Base-by-base conservation (phyloP, 169 alveolate genomes). In the Cryptosporidium bovis region DNA sequence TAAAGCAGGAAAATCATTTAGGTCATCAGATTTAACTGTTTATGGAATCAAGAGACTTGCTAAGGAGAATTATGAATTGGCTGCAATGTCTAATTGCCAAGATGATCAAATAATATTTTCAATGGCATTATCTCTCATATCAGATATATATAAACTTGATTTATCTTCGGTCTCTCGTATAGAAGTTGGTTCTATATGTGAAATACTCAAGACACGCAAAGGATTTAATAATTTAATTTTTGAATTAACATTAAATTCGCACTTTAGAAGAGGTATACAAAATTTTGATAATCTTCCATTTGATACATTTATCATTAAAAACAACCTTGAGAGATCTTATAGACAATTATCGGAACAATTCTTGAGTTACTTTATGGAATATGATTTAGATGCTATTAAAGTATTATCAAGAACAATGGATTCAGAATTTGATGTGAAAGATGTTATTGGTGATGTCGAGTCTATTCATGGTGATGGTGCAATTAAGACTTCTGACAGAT, bases 401-500 rank as follows among this genome's bases (percentile, higher is more conserved):
- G 55, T 33, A 31, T 69, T 51, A 40, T 64, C 27, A 64, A 53
- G 29, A 5, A 20, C 83, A 69, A 69, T 53, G 66, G 31, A 31
- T 3, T 8, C 83, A 12, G 6, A 2, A 24, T 16, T 36, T 48
- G 33, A 44, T 5, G 83, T 69, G 18, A 20, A 31, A 18, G 83
- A 69, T 10, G 60, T 69, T 15, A 69, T 69, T 69, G 36, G 40
- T 6, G 31, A 13, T 12, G 36, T 50, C 6, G 68, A 51, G 8
- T 20, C 46, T 7, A 51, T 18, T 24, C 27, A 24, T 18, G 36
- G n/a, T n/a, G 36, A 27, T 24, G 83, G 50, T 31, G 83, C 56
- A 15, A 69, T 69, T 40, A 51, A 66, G 31, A 69, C 83, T 29
- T 50, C 83, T 7, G 83, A 56, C 15, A 77, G 87, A 62, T 20